Evolutionary conservation across 345 rosid species (phyloP).

Genomic region (Nasturtium officinale): DNA sequence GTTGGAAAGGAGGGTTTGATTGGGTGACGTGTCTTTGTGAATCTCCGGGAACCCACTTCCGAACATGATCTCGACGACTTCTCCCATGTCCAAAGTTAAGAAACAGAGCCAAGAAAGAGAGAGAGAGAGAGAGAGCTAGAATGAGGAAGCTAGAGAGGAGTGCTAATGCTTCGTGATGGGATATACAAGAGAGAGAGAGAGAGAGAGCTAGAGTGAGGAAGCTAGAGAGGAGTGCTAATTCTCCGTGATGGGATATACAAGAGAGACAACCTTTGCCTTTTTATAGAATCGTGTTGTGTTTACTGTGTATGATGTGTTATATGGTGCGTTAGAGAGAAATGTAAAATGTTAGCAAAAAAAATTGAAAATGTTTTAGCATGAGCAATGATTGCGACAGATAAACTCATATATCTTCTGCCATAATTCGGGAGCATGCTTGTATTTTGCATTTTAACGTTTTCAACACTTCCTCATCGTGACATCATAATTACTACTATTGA

Average conservation of each 20-base stretch:
- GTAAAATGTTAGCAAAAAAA: conserved; percentile 4
- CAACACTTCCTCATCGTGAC: conserved; percentile 32
- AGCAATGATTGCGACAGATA: conserved; percentile 35
- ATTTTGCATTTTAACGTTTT: conserved; percentile 22
- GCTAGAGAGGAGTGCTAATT: conserved; percentile 11
- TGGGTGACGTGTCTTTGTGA: conserved; percentile 47
- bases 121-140: background rate
- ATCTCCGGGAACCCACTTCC: conserved; percentile 56
- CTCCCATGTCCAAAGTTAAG: conserved; percentile 56
- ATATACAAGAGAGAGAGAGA: background rate
- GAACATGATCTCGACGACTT: conserved; percentile 61
- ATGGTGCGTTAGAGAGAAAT: conserved; percentile 7
- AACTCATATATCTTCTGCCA: conserved; percentile 28
- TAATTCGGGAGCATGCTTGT: conserved; percentile 34
- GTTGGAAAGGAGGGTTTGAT: conserved; percentile 36
- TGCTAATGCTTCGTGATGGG: conserved; percentile 33
- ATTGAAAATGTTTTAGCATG: conserved; percentile 22
- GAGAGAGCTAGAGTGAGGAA: background rate
- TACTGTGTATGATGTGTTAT: conserved; percentile 1
- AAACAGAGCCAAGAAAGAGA: background rate
- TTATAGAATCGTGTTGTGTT: conserved; percentile 27
- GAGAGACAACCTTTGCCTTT: conserved; percentile 36
- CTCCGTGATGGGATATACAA: conserved; percentile 28
- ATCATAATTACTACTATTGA: conserved; percentile 16
- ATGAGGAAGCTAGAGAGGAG: background rate